phyloP scores from a whole-genome alignment of 352 stramenopile species.

The Pythium periplocum region DNA sequence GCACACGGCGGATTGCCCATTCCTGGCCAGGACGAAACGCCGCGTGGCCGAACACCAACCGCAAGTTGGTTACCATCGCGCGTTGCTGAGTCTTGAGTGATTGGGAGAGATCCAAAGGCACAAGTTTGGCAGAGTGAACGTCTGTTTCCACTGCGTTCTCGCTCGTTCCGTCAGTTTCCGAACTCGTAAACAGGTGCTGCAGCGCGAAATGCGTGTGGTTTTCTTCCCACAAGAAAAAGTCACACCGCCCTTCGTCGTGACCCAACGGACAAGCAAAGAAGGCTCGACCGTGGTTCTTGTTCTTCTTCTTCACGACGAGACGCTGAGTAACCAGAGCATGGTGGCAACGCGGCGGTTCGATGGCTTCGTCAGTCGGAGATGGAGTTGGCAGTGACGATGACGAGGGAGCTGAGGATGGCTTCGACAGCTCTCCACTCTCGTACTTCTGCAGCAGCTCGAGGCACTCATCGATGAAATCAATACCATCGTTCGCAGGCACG shows the following conservation, averaged over 20 bases:
- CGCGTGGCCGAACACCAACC: constrained; percentile 81
- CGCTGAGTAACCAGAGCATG: constrained; percentile 53
- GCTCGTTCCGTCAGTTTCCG: neutral
- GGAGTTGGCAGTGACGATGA: neutral
- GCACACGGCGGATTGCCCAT: constrained; percentile 79
- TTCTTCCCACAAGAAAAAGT: constrained; percentile 84
- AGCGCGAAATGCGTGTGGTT: constrained; percentile 65
- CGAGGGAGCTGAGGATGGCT: neutral
- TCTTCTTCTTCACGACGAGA: constrained; percentile 82
- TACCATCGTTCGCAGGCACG: constrained; percentile 38
- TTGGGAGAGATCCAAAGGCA: constrained; percentile 46
- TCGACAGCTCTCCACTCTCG: neutral
- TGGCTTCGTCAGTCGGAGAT: neutral
- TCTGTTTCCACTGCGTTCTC: constrained; percentile 4
- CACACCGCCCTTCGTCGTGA: constrained; percentile 73
- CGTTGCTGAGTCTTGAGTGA: constrained; percentile 35
- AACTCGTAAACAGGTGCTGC: constrained; percentile 33
- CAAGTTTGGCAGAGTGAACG: constrained; percentile 21
- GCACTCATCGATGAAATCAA: constrained; percentile 82
- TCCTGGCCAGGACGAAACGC: constrained; percentile 74
- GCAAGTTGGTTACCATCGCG: constrained; percentile 64
- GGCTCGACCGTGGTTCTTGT: constrained; percentile 64
- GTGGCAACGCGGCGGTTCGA: constrained; percentile 51
- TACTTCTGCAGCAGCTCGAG: constrained; percentile 34
- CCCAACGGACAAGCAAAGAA: constrained; percentile 74